A percentile compares a stretch with the other conserved stretches of the same genome.
phyloP scores from a whole-genome alignment of 257 asterid genomes.

The Penstemon eatonii region DNA sequence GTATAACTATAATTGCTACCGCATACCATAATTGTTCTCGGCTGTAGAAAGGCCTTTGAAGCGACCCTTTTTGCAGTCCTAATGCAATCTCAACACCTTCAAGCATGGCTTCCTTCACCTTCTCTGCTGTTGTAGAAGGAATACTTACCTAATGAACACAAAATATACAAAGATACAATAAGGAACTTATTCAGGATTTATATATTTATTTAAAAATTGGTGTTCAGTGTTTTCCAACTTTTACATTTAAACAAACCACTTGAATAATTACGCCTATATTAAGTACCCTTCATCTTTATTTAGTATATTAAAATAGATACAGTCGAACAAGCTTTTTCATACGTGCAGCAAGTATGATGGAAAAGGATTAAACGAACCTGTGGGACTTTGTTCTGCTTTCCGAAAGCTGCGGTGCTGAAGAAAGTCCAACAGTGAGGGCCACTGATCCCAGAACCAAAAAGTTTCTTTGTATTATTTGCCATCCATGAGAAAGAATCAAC shows the following conservation, averaged over 20 bases:
- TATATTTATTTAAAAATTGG: too few species aligned
- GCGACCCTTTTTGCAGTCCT: conserved; percentile 62
- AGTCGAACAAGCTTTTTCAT: neutral
- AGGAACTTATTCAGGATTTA: neutral
- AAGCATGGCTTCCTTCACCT: conserved; percentile 82
- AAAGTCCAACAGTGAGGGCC: conserved; percentile 91
- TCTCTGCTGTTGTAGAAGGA: conserved; percentile 73
- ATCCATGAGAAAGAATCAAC: conserved; percentile 92
- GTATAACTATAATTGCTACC: neutral
- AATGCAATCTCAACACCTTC: conserved; percentile 79
- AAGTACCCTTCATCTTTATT: too few species aligned
- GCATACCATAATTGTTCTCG: conserved; percentile 85
- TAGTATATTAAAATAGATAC: neutral
- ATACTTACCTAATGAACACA: conserved; percentile 66
- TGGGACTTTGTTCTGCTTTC: conserved; percentile 84
- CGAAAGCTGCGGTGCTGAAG: conserved; percentile 80
- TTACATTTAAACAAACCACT: neutral
- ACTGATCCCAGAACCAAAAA: conserved; percentile 45
- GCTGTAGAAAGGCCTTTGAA: conserved; percentile 65
- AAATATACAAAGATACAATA: neutral
- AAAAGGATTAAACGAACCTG: conserved; percentile 55
- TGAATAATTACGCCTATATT: neutral
- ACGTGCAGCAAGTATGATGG: neutral
- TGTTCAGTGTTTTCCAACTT: neutral
- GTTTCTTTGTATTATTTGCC: conserved; percentile 75